Conservation (phyloP, 2,329 filamentous ascomycete species). For the Colletotrichum neosansevieriae region DNA sequence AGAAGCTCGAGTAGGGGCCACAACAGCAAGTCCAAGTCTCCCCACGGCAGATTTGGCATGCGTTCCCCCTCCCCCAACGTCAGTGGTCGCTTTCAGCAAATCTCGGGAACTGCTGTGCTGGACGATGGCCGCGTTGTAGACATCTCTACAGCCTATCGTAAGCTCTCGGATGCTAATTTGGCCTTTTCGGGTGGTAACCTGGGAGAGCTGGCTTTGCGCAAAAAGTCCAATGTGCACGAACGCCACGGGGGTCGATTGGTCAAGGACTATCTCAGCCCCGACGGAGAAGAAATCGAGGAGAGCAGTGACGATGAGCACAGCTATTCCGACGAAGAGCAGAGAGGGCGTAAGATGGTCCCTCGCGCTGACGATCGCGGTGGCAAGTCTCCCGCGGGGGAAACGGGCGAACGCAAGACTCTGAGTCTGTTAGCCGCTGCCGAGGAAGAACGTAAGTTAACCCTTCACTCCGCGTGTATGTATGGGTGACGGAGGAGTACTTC, state of each 20-base stretch:
- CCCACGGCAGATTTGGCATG: constrained; percentile 58
- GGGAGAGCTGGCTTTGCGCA: constrained; percentile 70
- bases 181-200: constrained; percentile 73
- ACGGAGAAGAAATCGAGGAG: constrained; percentile 75
- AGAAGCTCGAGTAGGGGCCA: constrained; percentile 46
- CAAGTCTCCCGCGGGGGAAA: constrained; percentile 50
- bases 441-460: constrained; percentile 75
- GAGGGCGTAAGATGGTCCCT: constrained; percentile 69
- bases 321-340: constrained; percentile 76
- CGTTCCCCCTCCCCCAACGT: constrained; percentile 40
- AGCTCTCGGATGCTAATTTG: constrained; percentile 78
- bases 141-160: constrained; percentile 76
- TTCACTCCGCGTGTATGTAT: background rate
- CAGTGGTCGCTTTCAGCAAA: constrained; percentile 38
- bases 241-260: constrained; percentile 68
- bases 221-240: constrained; percentile 55
- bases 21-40: constrained; percentile 66
- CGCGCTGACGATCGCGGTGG: constrained; percentile 58
- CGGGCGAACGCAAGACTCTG: constrained; percentile 58
- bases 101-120: constrained; percentile 57
- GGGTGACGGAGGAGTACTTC: no score
- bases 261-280: constrained; percentile 75
- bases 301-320: constrained; percentile 76
- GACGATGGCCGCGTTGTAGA: constrained; percentile 74
- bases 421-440: constrained; percentile 81